Base-by-base conservation (phyloP, 192 early-diverging fungal species). In the Podila horticola region DNA sequence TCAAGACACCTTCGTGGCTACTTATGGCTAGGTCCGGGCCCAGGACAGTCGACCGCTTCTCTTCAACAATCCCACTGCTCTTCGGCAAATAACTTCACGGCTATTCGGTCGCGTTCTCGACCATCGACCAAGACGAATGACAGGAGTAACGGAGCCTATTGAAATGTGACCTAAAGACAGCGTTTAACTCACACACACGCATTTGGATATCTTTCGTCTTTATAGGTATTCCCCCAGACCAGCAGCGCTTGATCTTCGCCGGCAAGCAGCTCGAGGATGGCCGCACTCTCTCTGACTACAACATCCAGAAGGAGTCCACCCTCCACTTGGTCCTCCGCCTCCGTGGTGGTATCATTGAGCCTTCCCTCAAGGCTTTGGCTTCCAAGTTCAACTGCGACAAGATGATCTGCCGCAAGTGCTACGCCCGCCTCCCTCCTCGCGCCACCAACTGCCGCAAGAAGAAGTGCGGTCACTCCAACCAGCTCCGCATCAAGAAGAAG, bases 391-490 rank as follows among this genome's bases (percentile, higher is more conserved):
- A 97, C 95, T 99, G 98, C 91, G 98, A 99, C 62, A 99, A 98
- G 96, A 96, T 95, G 95, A 95, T 99, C 82, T 99, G 98, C 94
- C 95, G 98, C 88, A 99, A 99, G 91, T 96, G 98, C 91, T 99
- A 99, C 89, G 98, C 98, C 79, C 95, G 97, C 86, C 94, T 99
- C 74, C 98, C 98, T 64, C 95, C 95, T 69, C 95, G 97, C 88
- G 98, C 98, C 77, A 98, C 97, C 88, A 99, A 99, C 95, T 99
- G 98, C 92, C 93, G 98, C 82, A 99, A 99, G 96, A 97, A 95
- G 93, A 99, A 99, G 95, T 99, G 97, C 86, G 97, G 98, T 73
- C 97, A 97, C 93, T 92, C 93, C 87, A 97, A 95, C 93, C 97
- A 99, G 91, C 94, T 99, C 85, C 96, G 94, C 90, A 92, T 93